Percentiles rank a stretch among this genome's conserved stretches.
Evolutionary conservation across 2,329 filamentous ascomycete species (phyloP).

Genomic region (Fusarium illudens): DNA sequence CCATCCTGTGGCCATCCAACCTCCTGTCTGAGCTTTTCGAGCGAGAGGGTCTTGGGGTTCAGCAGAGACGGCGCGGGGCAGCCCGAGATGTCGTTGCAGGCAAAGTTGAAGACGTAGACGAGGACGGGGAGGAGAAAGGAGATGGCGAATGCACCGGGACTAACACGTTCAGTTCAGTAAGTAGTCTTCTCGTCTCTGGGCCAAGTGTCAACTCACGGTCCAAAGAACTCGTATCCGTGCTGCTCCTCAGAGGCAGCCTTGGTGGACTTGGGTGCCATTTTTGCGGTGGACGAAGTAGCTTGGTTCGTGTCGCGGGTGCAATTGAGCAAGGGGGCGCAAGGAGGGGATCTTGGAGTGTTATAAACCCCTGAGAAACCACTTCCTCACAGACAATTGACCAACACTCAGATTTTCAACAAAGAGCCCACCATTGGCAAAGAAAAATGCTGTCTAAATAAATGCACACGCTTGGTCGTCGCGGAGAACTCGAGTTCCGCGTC

Average conservation of each 20-base stretch:
- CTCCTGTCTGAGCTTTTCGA: slow-evolving; percentile 78
- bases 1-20: slow-evolving; percentile 82
- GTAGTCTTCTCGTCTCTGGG: background rate
- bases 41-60: slow-evolving; percentile 73
- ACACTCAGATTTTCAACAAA: slow-evolving; percentile 8
- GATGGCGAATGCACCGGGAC: slow-evolving; percentile 78
- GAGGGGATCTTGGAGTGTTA: background rate
- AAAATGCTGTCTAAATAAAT: background rate
- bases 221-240: slow-evolving; percentile 62
- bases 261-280: slow-evolving; percentile 48
- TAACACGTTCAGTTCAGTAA: slow-evolving; percentile 48
- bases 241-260: slow-evolving; percentile 41
- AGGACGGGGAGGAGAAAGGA: slow-evolving; percentile 82
- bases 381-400: background rate
- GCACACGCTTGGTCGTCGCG: slow-evolving; percentile 20
- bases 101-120: slow-evolving; percentile 81
- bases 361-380: slow-evolving; percentile 3
- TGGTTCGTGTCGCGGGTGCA: slow-evolving; percentile 6
- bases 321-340: slow-evolving; percentile 1
- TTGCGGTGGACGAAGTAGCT: slow-evolving; percentile 5
- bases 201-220: slow-evolving; percentile 53
- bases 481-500: slow-evolving; percentile 39
- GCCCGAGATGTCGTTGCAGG: slow-evolving; percentile 92
- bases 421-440: slow-evolving; percentile 9
- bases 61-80: slow-evolving; percentile 87